A percentile compares a stretch with the other conserved stretches of the same genome.
Evolutionary conservation across 192 early-diverging fungal genomes (phyloP).

Genomic region (Entophlyctis luteolus): DNA sequence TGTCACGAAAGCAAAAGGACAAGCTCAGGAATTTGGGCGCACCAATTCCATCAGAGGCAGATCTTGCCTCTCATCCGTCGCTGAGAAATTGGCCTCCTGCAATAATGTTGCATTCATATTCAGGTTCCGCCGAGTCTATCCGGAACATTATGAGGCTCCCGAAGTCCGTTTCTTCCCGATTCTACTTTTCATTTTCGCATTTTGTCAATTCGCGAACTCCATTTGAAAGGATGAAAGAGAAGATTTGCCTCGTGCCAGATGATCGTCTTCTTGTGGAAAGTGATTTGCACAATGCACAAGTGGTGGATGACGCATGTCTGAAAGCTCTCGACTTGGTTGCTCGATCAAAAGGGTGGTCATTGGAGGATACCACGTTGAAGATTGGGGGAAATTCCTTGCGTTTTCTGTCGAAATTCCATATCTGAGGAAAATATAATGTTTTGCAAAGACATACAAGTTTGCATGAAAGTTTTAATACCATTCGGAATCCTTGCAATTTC

Average conservation of each 20-base stretch:
- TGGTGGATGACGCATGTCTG: slow-evolving; percentile 53
- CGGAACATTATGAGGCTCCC: slow-evolving; percentile 43
- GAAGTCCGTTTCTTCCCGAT: slow-evolving; percentile 28
- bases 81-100: slow-evolving; percentile 47
- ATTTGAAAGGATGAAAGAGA: slow-evolving; percentile 48
- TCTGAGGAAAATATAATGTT: no score
- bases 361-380: slow-evolving; percentile 42
- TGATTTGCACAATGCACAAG: slow-evolving; percentile 60
- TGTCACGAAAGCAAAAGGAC: slow-evolving; percentile 24
- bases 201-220: slow-evolving; percentile 67
- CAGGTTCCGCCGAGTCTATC: slow-evolving; percentile 72
- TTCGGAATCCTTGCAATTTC: no score
- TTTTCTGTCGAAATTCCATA: slow-evolving; percentile 35
- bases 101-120: slow-evolving; percentile 84
- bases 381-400: slow-evolving; percentile 49
- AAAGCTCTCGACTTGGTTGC: slow-evolving; percentile 55
- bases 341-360: slow-evolving; percentile 56
- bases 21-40: slow-evolving; percentile 31
- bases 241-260: slow-evolving; percentile 69
- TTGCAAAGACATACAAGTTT: no score
- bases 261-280: slow-evolving; percentile 78
- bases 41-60: background rate
- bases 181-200: slow-evolving; percentile 77
- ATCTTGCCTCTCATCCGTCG: slow-evolving; percentile 16
- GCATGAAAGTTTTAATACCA: no score